These are phyloP conservation scores for Oryza officinalis DNA, from an alignment of 176 grass and related monocot genomes.

Conservation along the genomic window DNA sequence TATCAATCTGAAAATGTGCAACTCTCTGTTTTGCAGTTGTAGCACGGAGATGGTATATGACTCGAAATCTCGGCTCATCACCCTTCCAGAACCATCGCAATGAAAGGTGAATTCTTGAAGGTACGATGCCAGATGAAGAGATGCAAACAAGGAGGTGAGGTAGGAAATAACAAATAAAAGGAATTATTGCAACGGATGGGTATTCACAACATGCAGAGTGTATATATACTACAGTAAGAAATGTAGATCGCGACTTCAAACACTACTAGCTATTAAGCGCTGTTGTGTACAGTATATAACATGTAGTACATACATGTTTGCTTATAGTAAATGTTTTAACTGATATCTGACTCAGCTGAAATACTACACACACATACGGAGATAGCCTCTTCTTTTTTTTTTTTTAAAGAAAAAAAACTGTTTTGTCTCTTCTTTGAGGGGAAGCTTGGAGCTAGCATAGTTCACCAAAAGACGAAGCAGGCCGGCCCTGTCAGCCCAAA, in stretches of 20 bases:
- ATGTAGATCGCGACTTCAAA: not conserved
- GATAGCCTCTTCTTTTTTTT: too few relatives aligned
- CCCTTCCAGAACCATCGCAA: slow-evolving; percentile 60
- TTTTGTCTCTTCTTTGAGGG: too few relatives aligned
- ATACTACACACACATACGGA: not conserved
- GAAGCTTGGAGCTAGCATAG: too few relatives aligned
- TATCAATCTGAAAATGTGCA: not conserved
- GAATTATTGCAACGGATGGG: not conserved
- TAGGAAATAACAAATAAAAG: not conserved
- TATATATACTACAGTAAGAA: not conserved
- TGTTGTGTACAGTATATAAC: not conserved
- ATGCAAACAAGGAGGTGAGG: not conserved
- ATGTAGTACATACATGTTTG: not conserved
- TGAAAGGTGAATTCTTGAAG: slow-evolving; percentile 39
- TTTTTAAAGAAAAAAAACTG: too few relatives aligned
- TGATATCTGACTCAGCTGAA: not conserved
- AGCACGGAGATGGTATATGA: slow-evolving; percentile 62
- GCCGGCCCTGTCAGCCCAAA: too few relatives aligned
- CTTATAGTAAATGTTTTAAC: too few relatives aligned
- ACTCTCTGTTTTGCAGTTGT: slow-evolving; percentile 53
- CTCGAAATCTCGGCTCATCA: slow-evolving; percentile 70
- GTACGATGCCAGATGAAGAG: slow-evolving; percentile 22
- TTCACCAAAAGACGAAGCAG: too few relatives aligned
- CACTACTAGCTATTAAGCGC: not conserved
- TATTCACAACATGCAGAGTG: not conserved